Evolutionary conservation across 179 eudicot species (phyloP).

Genomic region (Carnegiea gigantea): DNA sequence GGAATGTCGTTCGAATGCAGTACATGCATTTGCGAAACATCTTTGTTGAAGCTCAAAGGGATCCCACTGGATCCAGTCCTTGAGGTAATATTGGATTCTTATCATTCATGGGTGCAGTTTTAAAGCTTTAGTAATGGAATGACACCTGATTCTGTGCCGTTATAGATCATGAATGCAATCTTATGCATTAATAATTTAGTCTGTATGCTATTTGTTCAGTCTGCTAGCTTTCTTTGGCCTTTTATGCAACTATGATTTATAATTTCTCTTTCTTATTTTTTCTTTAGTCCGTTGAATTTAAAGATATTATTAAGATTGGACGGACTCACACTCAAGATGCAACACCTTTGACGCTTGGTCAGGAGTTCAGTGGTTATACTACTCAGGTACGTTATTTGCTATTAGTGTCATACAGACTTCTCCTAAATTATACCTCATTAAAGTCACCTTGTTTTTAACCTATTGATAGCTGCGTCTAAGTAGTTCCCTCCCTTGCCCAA

Average conservation of each 20-base stretch:
- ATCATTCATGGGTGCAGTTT: background rate
- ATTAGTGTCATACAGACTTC: background rate
- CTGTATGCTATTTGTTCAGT: background rate
- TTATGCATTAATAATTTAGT: background rate
- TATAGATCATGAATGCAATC: background rate
- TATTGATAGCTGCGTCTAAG: background rate
- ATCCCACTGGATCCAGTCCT: background rate
- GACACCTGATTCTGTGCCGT: background rate
- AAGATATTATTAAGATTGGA: conserved; percentile 93
- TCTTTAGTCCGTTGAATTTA: conserved; percentile 68
- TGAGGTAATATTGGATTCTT: background rate
- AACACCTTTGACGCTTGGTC: conserved; percentile 99
- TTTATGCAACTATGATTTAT: background rate
- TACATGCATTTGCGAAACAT: background rate
- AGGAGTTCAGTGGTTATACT: conserved; percentile 94
- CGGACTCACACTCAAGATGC: conserved; percentile 99
- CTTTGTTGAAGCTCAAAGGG: background rate
- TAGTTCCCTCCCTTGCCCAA: background rate
- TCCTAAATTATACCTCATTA: background rate
- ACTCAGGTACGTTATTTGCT: conserved; percentile 66
- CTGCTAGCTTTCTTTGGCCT: background rate
- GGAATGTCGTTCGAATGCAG: too few relatives aligned
- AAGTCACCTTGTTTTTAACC: background rate
- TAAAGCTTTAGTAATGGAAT: background rate
- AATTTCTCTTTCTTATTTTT: conserved; percentile 24